phyloP scores from a whole-genome alignment of 192 early-diverging fungal genomes.

The Geranomyces michiganensis region DNA sequence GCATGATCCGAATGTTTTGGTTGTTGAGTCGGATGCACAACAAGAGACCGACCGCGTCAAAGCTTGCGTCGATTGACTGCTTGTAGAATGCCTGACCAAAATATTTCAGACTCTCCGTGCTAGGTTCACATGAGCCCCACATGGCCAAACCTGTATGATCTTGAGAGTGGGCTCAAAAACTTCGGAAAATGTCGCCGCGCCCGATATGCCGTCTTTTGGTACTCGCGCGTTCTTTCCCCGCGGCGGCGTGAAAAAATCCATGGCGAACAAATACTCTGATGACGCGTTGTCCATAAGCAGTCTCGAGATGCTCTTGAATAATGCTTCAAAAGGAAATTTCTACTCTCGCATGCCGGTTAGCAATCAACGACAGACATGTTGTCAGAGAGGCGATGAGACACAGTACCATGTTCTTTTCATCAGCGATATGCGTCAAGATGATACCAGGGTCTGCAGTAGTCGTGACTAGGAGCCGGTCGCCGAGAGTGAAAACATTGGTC shows the following conservation, averaged over 20 bases:
- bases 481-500: slow-evolving; percentile 81
- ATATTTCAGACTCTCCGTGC: too few relatives aligned
- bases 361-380: too few relatives aligned
- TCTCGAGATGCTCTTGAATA: slow-evolving; percentile 91
- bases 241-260: slow-evolving; percentile 85
- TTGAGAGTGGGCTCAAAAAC: slow-evolving; percentile 86
- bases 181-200: slow-evolving; percentile 70
- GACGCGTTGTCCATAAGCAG: slow-evolving; percentile 93
- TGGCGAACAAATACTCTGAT: slow-evolving; percentile 90
- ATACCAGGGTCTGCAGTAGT: slow-evolving; percentile 78
- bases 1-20: slow-evolving; percentile 78
- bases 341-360: neutral
- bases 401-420: slow-evolving; percentile 68
- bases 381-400: neutral
- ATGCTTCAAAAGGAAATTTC: slow-evolving; percentile 82
- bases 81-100: slow-evolving; percentile 54
- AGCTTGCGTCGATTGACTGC: slow-evolving; percentile 72
- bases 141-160: slow-evolving; percentile 58
- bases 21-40: slow-evolving; percentile 88
- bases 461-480: slow-evolving; percentile 78
- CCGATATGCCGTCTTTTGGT: slow-evolving; percentile 16
- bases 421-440: slow-evolving; percentile 79
- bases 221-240: slow-evolving; percentile 53
- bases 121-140: too few relatives aligned
- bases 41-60: slow-evolving; percentile 88